Conservation (phyloP, 805 yeast genomes). For the Zygotorulaspora danielsina region DNA sequence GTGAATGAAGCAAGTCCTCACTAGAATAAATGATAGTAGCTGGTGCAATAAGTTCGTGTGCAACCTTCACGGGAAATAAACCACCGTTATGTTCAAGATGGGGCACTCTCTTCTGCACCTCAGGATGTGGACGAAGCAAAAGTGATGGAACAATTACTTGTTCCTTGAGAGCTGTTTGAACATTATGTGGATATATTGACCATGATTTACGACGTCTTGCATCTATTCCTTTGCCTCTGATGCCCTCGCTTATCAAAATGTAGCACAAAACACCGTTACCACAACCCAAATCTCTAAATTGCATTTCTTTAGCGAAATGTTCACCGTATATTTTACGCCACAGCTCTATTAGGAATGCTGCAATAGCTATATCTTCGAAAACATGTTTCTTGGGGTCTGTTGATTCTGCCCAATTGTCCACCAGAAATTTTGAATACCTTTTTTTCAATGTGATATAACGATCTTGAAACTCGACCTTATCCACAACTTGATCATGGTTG, state of each 20-base stretch:
- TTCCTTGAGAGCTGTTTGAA: constrained; percentile 57
- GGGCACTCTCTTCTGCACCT: constrained; percentile 49
- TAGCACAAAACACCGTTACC: constrained; percentile 88
- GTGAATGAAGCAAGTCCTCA: constrained; percentile 45
- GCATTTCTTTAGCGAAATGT: constrained; percentile 37
- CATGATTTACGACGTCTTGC: constrained; percentile 88
- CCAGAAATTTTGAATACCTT: constrained; percentile 69
- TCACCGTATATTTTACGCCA: constrained; percentile 57
- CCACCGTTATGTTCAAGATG: constrained; percentile 57
- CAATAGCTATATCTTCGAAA: constrained; percentile 92
- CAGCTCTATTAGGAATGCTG: constrained; percentile 84
- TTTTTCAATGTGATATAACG: constrained; percentile 75
- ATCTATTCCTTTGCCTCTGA: constrained; percentile 78
- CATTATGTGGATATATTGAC: constrained; percentile 65
- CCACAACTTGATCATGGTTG: constrained; percentile 79
- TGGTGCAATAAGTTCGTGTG: constrained; percentile 46
- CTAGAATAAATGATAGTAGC: constrained; percentile 36
- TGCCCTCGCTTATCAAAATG: constrained; percentile 74
- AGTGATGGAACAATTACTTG: constrained; percentile 80
- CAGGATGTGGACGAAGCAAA: constrained; percentile 66
- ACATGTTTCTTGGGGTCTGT: constrained; percentile 96
- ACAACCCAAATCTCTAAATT: constrained; percentile 88
- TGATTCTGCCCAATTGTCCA: constrained; percentile 84
- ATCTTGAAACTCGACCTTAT: constrained; percentile 78
- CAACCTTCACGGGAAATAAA: constrained; percentile 35